Evolutionary conservation across 805 yeast species (phyloP).

Genomic region (Starmerella bombi): DNA sequence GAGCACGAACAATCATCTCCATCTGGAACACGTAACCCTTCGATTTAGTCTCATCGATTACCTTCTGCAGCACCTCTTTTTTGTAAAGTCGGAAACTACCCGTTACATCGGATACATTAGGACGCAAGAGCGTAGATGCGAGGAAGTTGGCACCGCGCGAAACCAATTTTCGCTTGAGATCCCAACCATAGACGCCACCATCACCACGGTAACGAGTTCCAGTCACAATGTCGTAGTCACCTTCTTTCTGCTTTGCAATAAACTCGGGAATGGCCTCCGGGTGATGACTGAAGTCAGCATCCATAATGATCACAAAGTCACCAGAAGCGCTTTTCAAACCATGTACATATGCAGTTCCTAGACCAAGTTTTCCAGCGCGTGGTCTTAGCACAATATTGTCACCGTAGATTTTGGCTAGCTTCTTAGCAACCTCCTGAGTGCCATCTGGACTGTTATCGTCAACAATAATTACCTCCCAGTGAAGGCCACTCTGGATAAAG

Average conservation of each 20-base stretch:
- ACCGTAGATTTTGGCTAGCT: slow-evolving; percentile 37
- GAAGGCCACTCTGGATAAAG: slow-evolving; percentile 40
- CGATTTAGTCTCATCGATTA: slow-evolving; percentile 53
- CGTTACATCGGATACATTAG: slow-evolving; percentile 59
- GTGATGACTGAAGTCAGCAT: slow-evolving; percentile 65
- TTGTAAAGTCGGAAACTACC: slow-evolving; percentile 68
- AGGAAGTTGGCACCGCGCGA: slow-evolving; percentile 71
- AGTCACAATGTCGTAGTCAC: slow-evolving; percentile 32
- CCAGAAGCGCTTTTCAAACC: slow-evolving; percentile 62
- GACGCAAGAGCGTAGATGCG: slow-evolving; percentile 58
- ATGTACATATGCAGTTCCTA: slow-evolving; percentile 71
- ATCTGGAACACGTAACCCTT: slow-evolving; percentile 77
- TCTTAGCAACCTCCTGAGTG: slow-evolving; percentile 41
- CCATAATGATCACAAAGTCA: slow-evolving; percentile 67
- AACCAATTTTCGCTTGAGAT: slow-evolving; percentile 61
- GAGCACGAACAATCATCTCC: slow-evolving; percentile 80
- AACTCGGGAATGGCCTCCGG: slow-evolving; percentile 70
- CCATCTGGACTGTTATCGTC: slow-evolving; percentile 77
- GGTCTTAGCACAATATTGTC: slow-evolving; percentile 53
- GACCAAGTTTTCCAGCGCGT: slow-evolving; percentile 63
- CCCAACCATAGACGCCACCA: slow-evolving; percentile 81
- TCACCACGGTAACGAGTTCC: slow-evolving; percentile 64
- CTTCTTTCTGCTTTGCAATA: slow-evolving; percentile 43
- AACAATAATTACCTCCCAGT: slow-evolving; percentile 68
- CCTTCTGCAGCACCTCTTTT: slow-evolving; percentile 50